Evolutionary conservation across 2,329 filamentous ascomycete species (phyloP).

Genomic region (Cladosporium austrohemisphaericum): DNA sequence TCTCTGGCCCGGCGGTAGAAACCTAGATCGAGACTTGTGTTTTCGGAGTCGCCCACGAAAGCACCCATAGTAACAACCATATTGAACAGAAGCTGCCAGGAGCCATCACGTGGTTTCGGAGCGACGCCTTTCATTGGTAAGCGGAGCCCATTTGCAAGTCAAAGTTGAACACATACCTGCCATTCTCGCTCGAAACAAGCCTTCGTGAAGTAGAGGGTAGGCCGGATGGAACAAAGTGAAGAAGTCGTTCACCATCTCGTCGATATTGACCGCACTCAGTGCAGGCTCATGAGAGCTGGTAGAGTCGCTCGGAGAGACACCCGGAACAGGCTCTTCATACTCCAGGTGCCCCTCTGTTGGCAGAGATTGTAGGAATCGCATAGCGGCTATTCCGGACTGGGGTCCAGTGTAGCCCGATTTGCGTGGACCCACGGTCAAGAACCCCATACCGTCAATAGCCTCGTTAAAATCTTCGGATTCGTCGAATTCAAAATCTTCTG

Average conservation of each 20-base stretch:
- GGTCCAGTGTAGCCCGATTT: conserved; percentile 2
- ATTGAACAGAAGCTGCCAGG: not conserved
- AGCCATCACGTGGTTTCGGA: not conserved
- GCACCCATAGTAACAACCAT: not conserved
- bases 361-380: not conserved
- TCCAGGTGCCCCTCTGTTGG: not conserved
- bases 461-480: conserved; percentile 3
- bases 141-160: not conserved
- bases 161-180: not conserved
- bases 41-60: not conserved
- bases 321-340: not conserved
- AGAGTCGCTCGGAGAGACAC: not conserved
- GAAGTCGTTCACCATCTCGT: not conserved
- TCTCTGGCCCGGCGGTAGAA: not conserved
- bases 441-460: not conserved
- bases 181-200: not conserved
- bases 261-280: not conserved
- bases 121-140: not conserved
- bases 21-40: not conserved
- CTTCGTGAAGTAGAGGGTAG: not conserved
- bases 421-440: not conserved
- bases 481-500: conserved; percentile 5
- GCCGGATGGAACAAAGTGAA: not conserved
- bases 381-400: not conserved
- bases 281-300: not conserved